Evolutionary conservation across 805 yeast genomes (phyloP).

Genomic region (Hanseniaspora hatyaiensis): DNA sequence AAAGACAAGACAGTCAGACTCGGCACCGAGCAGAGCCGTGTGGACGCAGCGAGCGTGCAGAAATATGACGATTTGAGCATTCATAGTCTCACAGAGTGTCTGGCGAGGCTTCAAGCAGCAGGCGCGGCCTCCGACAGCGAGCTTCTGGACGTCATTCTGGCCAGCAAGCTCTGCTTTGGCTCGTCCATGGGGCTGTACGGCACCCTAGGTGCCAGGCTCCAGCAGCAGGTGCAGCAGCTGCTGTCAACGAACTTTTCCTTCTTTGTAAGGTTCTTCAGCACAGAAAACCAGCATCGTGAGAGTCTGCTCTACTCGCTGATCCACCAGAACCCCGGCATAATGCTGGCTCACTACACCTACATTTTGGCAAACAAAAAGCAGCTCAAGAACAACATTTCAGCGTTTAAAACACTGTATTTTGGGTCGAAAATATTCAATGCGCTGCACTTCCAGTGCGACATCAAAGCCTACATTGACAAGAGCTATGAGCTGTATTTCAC

Average conservation of each 20-base stretch:
- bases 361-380: background rate
- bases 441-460: background rate
- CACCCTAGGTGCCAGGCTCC: background rate
- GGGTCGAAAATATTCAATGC: slow-evolving; percentile 29
- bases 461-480: background rate
- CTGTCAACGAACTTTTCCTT: background rate
- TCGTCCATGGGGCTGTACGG: background rate
- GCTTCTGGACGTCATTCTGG: background rate
- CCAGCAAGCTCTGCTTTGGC: background rate
- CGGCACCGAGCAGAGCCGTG: too few relatives aligned
- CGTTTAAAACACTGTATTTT: slow-evolving; percentile 23
- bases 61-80: background rate
- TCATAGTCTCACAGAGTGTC: background rate
- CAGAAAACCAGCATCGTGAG: background rate
- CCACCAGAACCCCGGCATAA: background rate
- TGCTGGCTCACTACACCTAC: background rate
- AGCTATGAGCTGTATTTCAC: background rate
- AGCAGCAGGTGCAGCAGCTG: background rate
- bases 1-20: too few relatives aligned
- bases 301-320: background rate
- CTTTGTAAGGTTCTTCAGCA: background rate
- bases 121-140: background rate
- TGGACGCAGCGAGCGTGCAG: too few relatives aligned
- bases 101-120: background rate
- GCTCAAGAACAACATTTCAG: background rate